phyloP scores from a whole-genome alignment of 257 asterid genomes.

The Nicotiana attenuata region DNA sequence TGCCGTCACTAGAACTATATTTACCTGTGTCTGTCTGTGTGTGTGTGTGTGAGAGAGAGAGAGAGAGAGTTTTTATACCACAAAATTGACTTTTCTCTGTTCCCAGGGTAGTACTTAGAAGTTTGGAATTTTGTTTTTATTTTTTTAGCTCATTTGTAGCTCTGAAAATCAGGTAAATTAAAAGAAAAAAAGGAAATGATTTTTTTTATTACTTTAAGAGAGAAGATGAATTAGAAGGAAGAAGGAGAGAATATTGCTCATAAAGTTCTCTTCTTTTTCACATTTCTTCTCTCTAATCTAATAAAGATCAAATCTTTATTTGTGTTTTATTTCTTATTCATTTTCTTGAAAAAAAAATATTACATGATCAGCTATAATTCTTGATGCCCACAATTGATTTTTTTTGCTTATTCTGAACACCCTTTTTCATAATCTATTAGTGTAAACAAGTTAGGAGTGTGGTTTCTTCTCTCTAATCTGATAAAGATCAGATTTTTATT shows the following conservation, averaged over 20 bases:
- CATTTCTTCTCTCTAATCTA: conserved; percentile 29
- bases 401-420: neutral
- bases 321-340: conserved; percentile 6
- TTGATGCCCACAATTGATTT: neutral
- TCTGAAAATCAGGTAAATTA: conserved; percentile 26
- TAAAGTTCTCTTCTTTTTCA: conserved; percentile 27
- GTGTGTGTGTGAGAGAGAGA: neutral
- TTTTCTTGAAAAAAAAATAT: neutral
- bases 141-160: neutral
- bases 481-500: neutral
- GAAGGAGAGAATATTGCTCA: conserved; percentile 6
- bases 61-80: neutral
- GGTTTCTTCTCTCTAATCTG: neutral
- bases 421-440: neutral
- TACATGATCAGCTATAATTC: conserved; percentile 4
- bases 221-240: neutral
- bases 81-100: conserved; percentile 22
- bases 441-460: neutral
- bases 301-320: conserved; percentile 6
- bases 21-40: neutral
- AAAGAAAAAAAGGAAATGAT: neutral
- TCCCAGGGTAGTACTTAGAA: neutral
- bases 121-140: neutral
- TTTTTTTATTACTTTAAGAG: neutral
- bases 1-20: neutral